phyloP scores from a whole-genome alignment of 2,329 filamentous ascomycete species.

The Fusarium torreyae region DNA sequence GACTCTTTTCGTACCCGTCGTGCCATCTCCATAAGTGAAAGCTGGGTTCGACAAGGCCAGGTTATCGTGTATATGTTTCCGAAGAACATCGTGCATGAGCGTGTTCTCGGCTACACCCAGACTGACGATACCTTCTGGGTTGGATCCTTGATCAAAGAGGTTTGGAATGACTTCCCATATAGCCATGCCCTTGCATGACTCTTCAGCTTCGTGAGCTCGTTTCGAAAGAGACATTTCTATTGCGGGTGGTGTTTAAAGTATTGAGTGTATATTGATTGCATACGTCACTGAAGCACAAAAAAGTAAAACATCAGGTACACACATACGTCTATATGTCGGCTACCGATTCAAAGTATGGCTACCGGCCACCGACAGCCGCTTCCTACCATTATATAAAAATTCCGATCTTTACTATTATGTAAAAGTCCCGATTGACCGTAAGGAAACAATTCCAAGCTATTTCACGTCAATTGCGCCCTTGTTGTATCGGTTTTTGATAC shows the following conservation, averaged over 20 bases:
- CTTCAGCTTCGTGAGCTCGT: conserved; percentile 50
- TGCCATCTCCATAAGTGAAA: conserved; percentile 61
- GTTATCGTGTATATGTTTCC: conserved; percentile 59
- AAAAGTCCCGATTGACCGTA: background rate
- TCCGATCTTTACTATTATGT: background rate
- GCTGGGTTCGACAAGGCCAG: conserved; percentile 51
- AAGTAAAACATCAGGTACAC: conserved; percentile 6
- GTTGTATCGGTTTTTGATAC: no score
- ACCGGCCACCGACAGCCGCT: conserved; percentile 36
- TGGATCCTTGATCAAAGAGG: conserved; percentile 59
- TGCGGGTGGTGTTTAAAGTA: background rate
- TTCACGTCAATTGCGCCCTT: no score
- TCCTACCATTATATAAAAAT: background rate
- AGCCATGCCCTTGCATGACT: conserved; percentile 47
- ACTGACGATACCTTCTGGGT: conserved; percentile 63
- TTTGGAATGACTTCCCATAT: conserved; percentile 63
- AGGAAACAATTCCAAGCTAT: no score
- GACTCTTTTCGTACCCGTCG: conserved; percentile 55
- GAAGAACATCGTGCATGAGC: conserved; percentile 64
- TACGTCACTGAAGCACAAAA: background rate
- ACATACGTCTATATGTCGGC: conserved; percentile 9
- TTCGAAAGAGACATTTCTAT: conserved; percentile 48
- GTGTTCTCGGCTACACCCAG: conserved; percentile 68
- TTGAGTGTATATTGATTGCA: background rate
- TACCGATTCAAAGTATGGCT: conserved; percentile 14